Evolutionary conservation across 2,329 filamentous ascomycete genomes (phyloP), one percentile per base, ranked within the genome.

Genomic region (Orbilia quercus): DNA sequence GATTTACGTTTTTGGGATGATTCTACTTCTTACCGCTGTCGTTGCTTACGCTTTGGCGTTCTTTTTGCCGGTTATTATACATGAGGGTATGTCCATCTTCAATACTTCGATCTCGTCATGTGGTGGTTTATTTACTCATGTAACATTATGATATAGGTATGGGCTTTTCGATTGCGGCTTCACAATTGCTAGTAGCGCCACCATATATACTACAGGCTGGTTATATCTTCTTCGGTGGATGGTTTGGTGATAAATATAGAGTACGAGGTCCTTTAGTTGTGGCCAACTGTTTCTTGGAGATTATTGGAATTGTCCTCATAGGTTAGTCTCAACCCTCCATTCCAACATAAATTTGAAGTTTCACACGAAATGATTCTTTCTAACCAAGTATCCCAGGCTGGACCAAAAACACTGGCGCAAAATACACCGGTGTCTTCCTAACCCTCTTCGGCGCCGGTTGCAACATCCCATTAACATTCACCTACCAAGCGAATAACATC

Each of bases 401-500:
- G 82, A 83, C 85, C 47, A 77, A 80, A n/a, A 84, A 80, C 75
- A 76, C 85, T 1, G 83, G 79, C 0, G 85, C 88, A 7, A 85
- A 89, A 48, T 92, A 92, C 80, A 88, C 91, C 75, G 90, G 90
- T 57, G 85, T 91, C 63, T 92, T 93, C 81, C 81, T 93, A 47
- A 85, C 87, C 14, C 89, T 89, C 0, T 89, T 89, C 0, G 91
- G 90, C 2, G 88, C 88, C 74, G 92, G 92, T 80, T 85, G 88
- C 75, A 95, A 95, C 79, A 84, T 94, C 1, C 91, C 92, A 0
- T 84, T 87, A 0, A 84, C 87, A 45, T 87, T 96, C 82, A 86
- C 90, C 0, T 95, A 91, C 82, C 91, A 94, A 82, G 90, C 91
- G 42, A 95, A 94, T 82, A 96, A 96, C 80, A 89, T 96, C 78